Conservation (phyloP, 306 rosid species). For the Casuarina equisetifolia region DNA sequence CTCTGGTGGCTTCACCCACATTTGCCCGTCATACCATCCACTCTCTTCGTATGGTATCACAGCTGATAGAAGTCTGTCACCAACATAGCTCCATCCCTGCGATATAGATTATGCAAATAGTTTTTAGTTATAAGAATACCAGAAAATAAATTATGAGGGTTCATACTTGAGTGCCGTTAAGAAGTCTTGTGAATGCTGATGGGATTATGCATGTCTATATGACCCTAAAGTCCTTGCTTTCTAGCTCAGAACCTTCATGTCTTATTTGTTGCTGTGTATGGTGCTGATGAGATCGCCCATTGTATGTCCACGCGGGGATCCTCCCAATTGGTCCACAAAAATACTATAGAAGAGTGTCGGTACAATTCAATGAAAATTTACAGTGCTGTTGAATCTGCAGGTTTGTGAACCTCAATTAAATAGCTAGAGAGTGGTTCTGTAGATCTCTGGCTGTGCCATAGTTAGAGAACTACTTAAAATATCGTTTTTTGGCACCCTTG, state of each 20-base stretch:
- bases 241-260: background rate
- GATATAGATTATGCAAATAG: conserved; percentile 14
- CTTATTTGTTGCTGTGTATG: background rate
- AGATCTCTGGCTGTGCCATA: conserved; percentile 1
- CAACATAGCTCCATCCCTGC: conserved; percentile 99
- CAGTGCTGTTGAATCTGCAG: background rate
- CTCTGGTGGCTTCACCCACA: conserved; percentile 99
- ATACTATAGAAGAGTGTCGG: background rate
- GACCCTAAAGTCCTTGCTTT: background rate
- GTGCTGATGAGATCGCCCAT: background rate
- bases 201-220: background rate
- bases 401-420: background rate
- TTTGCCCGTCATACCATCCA: conserved; percentile 99
- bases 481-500: background rate
- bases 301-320: background rate
- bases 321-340: background rate
- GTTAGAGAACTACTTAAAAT: background rate
- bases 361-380: background rate
- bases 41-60: conserved; percentile 96
- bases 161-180: background rate
- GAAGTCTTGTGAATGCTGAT: background rate
- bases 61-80: conserved; percentile 94
- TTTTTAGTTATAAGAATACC: conserved; percentile 7
- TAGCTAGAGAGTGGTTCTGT: conserved; percentile 5
- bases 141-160: background rate